Base-by-base conservation (phyloP, 2,329 filamentous ascomycete species). In the Fusarium sp. region DNA sequence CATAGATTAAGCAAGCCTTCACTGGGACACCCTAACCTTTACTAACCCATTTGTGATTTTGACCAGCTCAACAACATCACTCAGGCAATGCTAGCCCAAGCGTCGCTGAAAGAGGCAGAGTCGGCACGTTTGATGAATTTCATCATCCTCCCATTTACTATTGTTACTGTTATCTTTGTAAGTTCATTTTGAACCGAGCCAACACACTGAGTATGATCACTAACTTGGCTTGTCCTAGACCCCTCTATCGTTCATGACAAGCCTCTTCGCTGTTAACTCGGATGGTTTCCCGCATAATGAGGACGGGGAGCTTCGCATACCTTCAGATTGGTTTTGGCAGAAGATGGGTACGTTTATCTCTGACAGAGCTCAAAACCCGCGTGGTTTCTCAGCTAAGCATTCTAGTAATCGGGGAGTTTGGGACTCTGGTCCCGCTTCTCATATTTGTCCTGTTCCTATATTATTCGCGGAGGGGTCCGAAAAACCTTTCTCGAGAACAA, bases 51-150 rank as follows among this genome's bases (percentile, higher is more conserved):
- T 25, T 25, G 25, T 25, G 14, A 1, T 41, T 0, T 41, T 25
- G n/a, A 25, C 0, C 17, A 46, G 44, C 44, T 46, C 9, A 46
- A 0, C 44, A 31, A 31, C 27, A 46, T 46, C 0, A 31, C 27
- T 0, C 44, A 46, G 0, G 25, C 44, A 7, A 46, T 46, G 44
- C 5, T 27, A 1, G 25, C 44, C 4, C 44, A 46, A 15, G 44
- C 44, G 0, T 0, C 44, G 0, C 18, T 46, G 4, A 46, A 46
- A 20, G 44, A 46, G 0, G 44, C 44, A 10, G 25, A 46, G 0
- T 1, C 25, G 4, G 25, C 44, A 0, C 44, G 44, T 1, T 0
- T 46, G 0, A 46, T 46, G 44, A 46, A 46, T 11, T 29, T 46
- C 3, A 29, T 46, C 0, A 29, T 46, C 18, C 5, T 46, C 0